Conservation (phyloP, 164 flowering plant genomes). For the Piper longum region DNA sequence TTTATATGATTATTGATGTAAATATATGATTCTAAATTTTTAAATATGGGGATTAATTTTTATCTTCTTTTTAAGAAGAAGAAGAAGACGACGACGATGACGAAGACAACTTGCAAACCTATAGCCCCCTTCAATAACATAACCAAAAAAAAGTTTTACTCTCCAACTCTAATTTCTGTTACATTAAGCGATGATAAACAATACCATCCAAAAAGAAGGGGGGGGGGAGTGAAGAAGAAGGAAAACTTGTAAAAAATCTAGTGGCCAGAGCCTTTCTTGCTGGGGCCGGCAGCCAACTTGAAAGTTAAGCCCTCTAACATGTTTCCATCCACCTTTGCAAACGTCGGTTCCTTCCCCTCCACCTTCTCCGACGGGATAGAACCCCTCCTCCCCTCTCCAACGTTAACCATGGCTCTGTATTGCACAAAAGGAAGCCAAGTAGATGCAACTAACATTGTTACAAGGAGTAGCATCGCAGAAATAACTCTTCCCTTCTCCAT, state of each 20-base stretch:
- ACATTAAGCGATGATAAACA: background rate
- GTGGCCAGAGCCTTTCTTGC: slow-evolving; percentile 49
- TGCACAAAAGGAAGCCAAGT: background rate
- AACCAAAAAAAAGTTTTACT: too few species aligned
- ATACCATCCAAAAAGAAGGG: background rate
- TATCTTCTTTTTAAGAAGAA: too few species aligned
- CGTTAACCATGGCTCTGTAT: background rate
- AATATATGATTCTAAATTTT: too few species aligned
- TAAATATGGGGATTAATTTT: too few species aligned
- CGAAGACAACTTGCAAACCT: too few species aligned
- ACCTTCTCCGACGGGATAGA: background rate
- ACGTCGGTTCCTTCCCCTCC: background rate
- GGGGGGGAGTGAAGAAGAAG: too few species aligned
- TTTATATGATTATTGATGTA: too few species aligned
- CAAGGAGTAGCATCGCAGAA: background rate
- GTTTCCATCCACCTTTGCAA: background rate
- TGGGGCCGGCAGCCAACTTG: slow-evolving; percentile 44
- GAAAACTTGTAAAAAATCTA: slow-evolving; percentile 2
- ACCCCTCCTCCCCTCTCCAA: background rate
- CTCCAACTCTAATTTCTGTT: background rate
- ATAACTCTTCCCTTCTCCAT: background rate
- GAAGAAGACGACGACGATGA: too few species aligned
- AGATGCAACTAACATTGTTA: background rate
- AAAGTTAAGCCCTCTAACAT: slow-evolving; percentile 13
- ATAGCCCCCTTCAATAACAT: too few species aligned